Evolutionary conservation across 495 filamentous ascomycete species (phyloP).

Genomic region (Xylaria palmicola): DNA sequence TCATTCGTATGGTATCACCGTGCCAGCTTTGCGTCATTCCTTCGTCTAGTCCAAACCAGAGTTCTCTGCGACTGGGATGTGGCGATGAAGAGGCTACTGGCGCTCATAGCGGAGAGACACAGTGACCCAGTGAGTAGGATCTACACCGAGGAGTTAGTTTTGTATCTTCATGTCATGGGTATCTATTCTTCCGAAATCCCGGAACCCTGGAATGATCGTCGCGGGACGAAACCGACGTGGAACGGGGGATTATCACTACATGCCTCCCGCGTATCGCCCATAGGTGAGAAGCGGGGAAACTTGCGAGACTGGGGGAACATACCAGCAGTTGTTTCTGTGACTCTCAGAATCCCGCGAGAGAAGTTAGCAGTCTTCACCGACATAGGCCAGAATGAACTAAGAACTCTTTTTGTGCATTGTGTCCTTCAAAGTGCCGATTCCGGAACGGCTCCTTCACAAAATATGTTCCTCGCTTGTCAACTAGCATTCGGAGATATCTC

Average conservation of each 20-base stretch:
- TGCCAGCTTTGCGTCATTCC: conserved; percentile 36
- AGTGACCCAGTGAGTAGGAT: conserved; percentile 9
- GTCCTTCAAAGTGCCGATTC: conserved; percentile 5
- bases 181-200: conserved; percentile 15
- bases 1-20: conserved; percentile 32
- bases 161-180: conserved; percentile 29
- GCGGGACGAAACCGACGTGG: not conserved
- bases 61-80: conserved; percentile 16
- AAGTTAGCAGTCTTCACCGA: not conserved
- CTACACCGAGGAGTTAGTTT: conserved; percentile 32
- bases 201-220: not conserved
- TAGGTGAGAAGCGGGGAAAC: conserved; percentile 5
- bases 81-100: conserved; percentile 18
- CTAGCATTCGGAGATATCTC: conserved; percentile 28
- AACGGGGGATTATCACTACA: not conserved
- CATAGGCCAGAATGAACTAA: not conserved
- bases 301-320: conserved; percentile 33
- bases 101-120: conserved; percentile 25
- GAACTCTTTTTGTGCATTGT: conserved; percentile 20
- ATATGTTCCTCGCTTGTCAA: conserved; percentile 26
- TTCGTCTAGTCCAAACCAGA: conserved; percentile 23
- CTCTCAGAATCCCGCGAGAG: conserved; percentile 33
- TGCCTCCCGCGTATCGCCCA: not conserved
- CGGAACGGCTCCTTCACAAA: conserved; percentile 20
- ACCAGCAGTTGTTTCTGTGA: conserved; percentile 35